Percentiles rank a stretch among this genome's conserved stretches.
These are phyloP conservation scores for Heliocybe sulcata DNA, from an alignment of 1,284 basidiomycete species.

Conservation along the genomic window DNA sequence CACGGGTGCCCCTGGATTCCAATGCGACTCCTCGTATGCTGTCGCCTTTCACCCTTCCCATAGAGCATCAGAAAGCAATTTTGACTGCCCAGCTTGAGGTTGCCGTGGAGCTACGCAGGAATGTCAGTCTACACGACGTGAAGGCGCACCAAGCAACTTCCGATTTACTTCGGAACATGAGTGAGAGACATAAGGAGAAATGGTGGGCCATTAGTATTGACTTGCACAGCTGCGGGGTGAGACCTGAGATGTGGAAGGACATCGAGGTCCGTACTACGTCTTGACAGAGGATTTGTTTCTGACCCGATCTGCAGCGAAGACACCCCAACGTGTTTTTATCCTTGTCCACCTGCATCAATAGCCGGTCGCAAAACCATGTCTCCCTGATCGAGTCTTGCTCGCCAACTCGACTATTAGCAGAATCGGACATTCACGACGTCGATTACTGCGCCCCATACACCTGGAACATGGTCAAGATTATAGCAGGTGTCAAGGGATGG, in stretches of 20 bases:
- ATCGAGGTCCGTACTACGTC: conserved; percentile 47
- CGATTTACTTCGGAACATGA: conserved; percentile 51
- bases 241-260: conserved; percentile 55
- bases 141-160: conserved; percentile 59
- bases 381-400: conserved; percentile 53
- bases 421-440: conserved; percentile 68
- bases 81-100: conserved; percentile 72
- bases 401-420: conserved; percentile 60
- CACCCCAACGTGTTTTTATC: conserved; percentile 73
- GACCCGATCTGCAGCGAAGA: conserved; percentile 35
- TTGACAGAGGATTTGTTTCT: neutral
- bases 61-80: conserved; percentile 65
- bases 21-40: conserved; percentile 37
- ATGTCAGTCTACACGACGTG: conserved; percentile 77
- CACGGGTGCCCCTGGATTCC: conserved; percentile 53
- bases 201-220: conserved; percentile 66
- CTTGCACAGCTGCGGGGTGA: conserved; percentile 74
- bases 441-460: conserved; percentile 43
- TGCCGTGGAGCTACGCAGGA: conserved; percentile 64
- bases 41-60: conserved; percentile 63
- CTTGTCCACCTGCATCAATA: conserved; percentile 71
- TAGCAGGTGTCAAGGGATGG: conserved; percentile 66
- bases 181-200: conserved; percentile 35
- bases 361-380: conserved; percentile 50
- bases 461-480: conserved; percentile 60